Conservation (phyloP, 2,329 filamentous ascomycete species). For the Leptographium flavum region DNA sequence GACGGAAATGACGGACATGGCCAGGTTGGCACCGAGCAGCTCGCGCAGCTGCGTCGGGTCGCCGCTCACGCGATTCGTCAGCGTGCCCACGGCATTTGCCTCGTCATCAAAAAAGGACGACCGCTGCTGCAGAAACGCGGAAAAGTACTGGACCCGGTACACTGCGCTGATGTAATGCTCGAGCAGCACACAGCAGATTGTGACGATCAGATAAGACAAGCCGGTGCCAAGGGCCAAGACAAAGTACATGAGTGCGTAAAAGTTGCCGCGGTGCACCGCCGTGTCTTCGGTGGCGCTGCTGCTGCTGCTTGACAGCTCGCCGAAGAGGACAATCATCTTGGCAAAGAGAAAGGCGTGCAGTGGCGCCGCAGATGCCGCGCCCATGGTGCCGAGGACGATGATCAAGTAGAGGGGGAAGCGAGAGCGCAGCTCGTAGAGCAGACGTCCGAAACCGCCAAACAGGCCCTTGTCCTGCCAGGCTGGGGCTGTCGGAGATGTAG, state of each 20-base stretch:
- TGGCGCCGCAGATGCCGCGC: slow-evolving; percentile 29
- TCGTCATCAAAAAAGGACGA: slow-evolving; percentile 47
- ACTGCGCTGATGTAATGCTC: slow-evolving; percentile 34
- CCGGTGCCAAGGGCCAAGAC: slow-evolving; percentile 39
- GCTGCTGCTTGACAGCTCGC: slow-evolving; percentile 11
- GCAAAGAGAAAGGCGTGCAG: slow-evolving; percentile 42
- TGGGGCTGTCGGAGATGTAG: no score
- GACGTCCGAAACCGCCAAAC: slow-evolving; percentile 36
- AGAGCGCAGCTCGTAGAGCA: slow-evolving; percentile 40
- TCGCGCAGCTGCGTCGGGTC: slow-evolving; percentile 49
- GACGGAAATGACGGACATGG: slow-evolving; percentile 45
- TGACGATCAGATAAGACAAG: slow-evolving; percentile 36
- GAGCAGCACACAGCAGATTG: slow-evolving; percentile 24
- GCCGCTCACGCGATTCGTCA: slow-evolving; percentile 39
- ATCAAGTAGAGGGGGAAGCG: slow-evolving; percentile 36
- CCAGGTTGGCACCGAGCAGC: slow-evolving; percentile 48
- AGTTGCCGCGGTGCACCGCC: slow-evolving; percentile 19
- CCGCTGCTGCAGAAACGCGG: slow-evolving; percentile 43
- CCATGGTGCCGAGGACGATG: slow-evolving; percentile 31
- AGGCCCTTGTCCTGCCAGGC: slow-evolving; percentile 25
- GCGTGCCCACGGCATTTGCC: slow-evolving; percentile 43
- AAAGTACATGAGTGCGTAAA: slow-evolving; percentile 55
- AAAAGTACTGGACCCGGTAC: slow-evolving; percentile 47
- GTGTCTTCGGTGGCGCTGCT: not conserved
- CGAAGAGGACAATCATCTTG: slow-evolving; percentile 36